phyloP scores from a whole-genome alignment of 306 rosid genomes.

The Gleditsia sinensis region DNA sequence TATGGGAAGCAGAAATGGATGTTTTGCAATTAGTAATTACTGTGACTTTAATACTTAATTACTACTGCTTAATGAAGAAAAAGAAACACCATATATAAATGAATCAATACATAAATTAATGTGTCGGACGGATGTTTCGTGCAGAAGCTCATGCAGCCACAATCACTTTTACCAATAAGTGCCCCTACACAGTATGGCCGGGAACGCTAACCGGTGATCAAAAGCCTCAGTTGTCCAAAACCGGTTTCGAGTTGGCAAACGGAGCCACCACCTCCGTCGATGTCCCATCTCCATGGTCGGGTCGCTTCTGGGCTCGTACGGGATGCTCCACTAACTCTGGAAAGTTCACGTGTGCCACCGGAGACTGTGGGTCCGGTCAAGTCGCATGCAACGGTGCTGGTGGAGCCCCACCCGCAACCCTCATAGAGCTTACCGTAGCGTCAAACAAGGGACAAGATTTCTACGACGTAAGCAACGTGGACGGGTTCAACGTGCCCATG shows the following conservation, averaged over 20 bases:
- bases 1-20: too few species aligned
- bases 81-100: too few species aligned
- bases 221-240: constrained; percentile 48
- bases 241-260: constrained; percentile 48
- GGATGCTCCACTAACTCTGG: constrained; percentile 48
- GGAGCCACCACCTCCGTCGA: constrained; percentile 33
- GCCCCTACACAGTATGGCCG: constrained; percentile 62
- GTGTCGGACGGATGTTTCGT: too few species aligned
- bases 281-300: constrained; percentile 58
- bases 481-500: constrained; percentile 70
- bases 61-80: too few species aligned
- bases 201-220: constrained; percentile 53
- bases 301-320: constrained; percentile 65
- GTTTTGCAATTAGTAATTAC: too few species aligned
- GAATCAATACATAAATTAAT: too few species aligned
- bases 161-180: constrained; percentile 50
- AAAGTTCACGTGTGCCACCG: constrained; percentile 54
- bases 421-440: constrained; percentile 45
- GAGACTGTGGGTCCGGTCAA: constrained; percentile 61
- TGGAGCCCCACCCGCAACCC: constrained; percentile 52
- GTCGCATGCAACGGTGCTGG: constrained; percentile 64
- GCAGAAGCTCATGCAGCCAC: constrained; percentile 38
- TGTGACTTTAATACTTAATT: too few species aligned
- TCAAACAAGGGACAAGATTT: constrained; percentile 52
- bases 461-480: constrained; percentile 69